Base-by-base conservation (phyloP, 306 rosid species). In the Styphnolobium japonicum region DNA sequence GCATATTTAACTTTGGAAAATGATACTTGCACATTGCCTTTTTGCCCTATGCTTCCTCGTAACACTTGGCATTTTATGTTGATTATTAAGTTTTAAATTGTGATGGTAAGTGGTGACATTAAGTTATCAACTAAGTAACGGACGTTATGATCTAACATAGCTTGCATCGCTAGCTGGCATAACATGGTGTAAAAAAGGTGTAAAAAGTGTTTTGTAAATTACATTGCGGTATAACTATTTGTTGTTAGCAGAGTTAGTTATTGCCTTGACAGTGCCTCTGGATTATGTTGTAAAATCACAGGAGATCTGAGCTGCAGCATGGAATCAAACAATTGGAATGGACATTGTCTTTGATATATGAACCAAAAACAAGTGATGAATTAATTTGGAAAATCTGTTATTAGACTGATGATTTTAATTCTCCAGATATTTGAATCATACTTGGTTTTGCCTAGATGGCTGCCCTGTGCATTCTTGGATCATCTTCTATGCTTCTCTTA, bases 11-110 rank as follows among this genome's bases (percentile, higher is more conserved):
- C 27, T 27, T 7, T 69, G 60, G 33, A 10, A 69, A 40, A 40
- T 66, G 53, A 40, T 66, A 42, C 37, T 22, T 66, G 55, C 53
- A 40, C 72, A 12, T 36, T 6, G 93, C 33, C 1, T 66, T 39
- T 19, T 63, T 36, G 16, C 2, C 10, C 3, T 12, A 10, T 66
- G 19, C 23, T 33, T 66, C 45, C 31, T 21, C 11, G 34, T 10
- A 45, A 66, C 19, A 27, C 31, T 43, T 3, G 34, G 19, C 4
- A 64, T 10, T 11, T 29, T 16, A 29, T 36, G 49, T 39, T 66
- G 34, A n/a, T n/a, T n/a, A 66, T 66, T 27, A 27, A 27, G 31
- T 27, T 27, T 27, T 64, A 65, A 39, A 39, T 18, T 66, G 19
- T 36, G 31, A 34, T 63, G 29, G 16, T 64, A 37, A 64, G 31